Conservation (phyloP, 2,329 filamentous ascomycete genomes). For the Penicillium sp. region DNA sequence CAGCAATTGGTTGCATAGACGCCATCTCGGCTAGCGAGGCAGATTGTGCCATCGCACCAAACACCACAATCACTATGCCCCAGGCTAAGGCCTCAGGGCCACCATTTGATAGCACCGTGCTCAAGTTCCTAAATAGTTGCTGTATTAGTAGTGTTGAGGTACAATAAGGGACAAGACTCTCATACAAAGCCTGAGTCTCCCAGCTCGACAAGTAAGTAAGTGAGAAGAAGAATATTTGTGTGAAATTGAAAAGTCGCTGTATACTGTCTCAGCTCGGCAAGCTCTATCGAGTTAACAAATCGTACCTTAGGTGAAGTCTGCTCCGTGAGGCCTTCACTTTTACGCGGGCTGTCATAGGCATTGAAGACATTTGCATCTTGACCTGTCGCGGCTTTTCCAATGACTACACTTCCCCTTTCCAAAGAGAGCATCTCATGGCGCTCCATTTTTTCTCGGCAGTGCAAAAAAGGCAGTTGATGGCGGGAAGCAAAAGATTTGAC, state of each 20-base stretch:
- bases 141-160: neutral
- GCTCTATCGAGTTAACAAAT: neutral
- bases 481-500: neutral
- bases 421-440: neutral
- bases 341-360: neutral
- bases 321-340: neutral
- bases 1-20: conserved; percentile 42
- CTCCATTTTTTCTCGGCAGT: neutral
- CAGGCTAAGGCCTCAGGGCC: conserved; percentile 27
- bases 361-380: neutral
- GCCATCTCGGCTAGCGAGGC: conserved; percentile 41
- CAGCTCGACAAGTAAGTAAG: conserved; percentile 12
- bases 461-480: neutral
- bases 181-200: conserved; percentile 13
- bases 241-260: conserved; percentile 13
- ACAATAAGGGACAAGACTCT: neutral
- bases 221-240: conserved; percentile 13
- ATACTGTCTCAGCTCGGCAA: neutral
- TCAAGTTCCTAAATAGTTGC: neutral
- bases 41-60: conserved; percentile 24
- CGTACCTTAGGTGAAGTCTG: conserved; percentile 2
- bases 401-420: neutral
- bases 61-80: conserved; percentile 23
- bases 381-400: neutral
- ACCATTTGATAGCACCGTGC: conserved; percentile 19